These are phyloP conservation scores for Selaginella tamariscina DNA, from an alignment of 75 land plant species.

Conservation along the genomic window DNA sequence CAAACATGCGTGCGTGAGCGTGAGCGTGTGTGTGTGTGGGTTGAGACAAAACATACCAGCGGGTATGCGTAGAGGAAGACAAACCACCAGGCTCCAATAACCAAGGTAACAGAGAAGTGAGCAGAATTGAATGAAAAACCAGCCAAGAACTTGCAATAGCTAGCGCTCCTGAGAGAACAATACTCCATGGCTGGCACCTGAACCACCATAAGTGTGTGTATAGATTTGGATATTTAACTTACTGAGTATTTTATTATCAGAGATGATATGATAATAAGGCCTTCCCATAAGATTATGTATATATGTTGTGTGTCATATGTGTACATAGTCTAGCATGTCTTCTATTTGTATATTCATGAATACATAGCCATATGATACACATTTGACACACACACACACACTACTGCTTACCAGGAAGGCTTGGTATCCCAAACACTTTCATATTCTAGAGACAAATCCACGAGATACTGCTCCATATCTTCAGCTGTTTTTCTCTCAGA, in stretches of 20 bases:
- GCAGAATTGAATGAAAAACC: conserved; percentile 34
- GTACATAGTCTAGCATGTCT: too few relatives aligned
- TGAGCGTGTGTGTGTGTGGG: neutral
- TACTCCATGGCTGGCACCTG: conserved; percentile 99
- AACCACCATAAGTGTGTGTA: too few relatives aligned
- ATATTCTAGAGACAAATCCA: conserved; percentile 73
- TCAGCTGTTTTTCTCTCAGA: conserved; percentile 53
- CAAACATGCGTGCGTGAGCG: neutral
- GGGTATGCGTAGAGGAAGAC: conserved; percentile 82
- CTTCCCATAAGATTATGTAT: too few relatives aligned
- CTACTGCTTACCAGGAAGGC: conserved; percentile 55
- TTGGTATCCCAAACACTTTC: conserved; percentile 98
- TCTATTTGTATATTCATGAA: too few relatives aligned
- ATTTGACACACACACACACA: too few relatives aligned
- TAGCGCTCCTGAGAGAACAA: conserved; percentile 47
- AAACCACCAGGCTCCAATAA: conserved; percentile 79
- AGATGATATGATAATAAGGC: too few relatives aligned
- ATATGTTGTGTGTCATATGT: too few relatives aligned
- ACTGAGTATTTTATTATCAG: too few relatives aligned
- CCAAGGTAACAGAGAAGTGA: conserved; percentile 30
- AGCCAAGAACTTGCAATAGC: conserved; percentile 50
- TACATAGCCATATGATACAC: too few relatives aligned
- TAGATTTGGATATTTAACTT: too few relatives aligned
- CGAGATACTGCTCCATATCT: conserved; percentile 80
- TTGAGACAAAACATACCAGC: conserved; percentile 38